These are phyloP conservation scores for Boletus subcaerulescens DNA, from an alignment of 768 basidiomycete species.

Conservation along the genomic window DNA sequence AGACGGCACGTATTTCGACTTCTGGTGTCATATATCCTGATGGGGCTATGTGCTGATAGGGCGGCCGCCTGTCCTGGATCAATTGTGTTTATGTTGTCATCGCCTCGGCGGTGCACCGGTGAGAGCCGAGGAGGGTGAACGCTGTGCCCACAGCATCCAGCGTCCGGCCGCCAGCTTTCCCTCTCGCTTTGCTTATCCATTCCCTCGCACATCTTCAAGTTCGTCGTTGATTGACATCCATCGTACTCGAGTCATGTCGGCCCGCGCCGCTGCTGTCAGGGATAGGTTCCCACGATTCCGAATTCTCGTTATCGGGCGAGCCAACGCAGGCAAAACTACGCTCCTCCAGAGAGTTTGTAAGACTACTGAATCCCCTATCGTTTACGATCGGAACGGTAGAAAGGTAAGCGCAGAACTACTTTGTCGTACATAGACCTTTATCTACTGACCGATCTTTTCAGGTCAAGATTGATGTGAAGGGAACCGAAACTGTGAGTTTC, in stretches of 20 bases:
- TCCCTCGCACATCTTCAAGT: neutral
- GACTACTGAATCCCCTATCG: conserved; percentile 31
- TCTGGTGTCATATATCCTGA: too few species aligned
- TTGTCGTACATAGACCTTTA: neutral
- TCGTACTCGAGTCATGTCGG: neutral
- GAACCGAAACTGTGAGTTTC: neutral
- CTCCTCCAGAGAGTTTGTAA: conserved; percentile 38
- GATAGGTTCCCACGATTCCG: conserved; percentile 27
- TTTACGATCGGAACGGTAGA: conserved; percentile 21
- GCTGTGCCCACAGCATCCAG: neutral
- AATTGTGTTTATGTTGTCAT: too few species aligned
- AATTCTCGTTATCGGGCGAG: conserved; percentile 40
- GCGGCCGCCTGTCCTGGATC: too few species aligned
- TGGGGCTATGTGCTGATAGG: too few species aligned
- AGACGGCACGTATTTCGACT: too few species aligned
- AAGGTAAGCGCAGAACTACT: conserved; percentile 4
- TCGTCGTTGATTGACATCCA: neutral
- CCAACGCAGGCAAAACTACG: conserved; percentile 42
- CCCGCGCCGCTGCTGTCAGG: neutral
- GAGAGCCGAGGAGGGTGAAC: neutral
- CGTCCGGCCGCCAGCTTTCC: neutral
- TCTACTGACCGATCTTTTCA: neutral
- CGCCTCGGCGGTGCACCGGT: too few species aligned
- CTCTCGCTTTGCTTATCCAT: neutral
- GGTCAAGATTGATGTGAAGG: neutral